Base-by-base conservation (phyloP, 1,139 yeast species). In the Blastobotrys indianensis region DNA sequence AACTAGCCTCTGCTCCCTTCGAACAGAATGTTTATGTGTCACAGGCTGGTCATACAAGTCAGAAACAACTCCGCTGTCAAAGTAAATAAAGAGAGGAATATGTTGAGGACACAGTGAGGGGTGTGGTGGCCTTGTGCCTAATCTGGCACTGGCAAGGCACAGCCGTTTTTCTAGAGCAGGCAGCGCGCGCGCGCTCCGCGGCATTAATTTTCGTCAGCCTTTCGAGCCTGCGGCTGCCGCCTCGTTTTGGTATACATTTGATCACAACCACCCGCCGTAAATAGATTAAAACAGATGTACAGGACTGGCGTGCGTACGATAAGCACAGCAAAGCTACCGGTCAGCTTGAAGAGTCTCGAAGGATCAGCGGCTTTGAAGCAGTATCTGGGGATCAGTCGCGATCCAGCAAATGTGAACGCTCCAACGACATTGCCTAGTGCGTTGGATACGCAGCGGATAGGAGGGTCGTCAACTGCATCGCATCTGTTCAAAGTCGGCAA, bases 401-500 rank as follows among this genome's bases (percentile, higher is more conserved):
- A 32, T 25, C 16, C 2, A 6, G 40, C 37, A 5, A 36, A 33
- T n/a, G 34, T 47, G 23, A 60, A 60, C 42, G 61, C 62, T 1
- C 53, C 52, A n/a, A 49, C 45, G 20, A 58, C 64, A 2, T 41
- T 60, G 28, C 61, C 64, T 4, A 45, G 54, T n/a, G 39, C 41
- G 1, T 37, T 52, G 1, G 45, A 51, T n/a, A 39, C 45, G n/a
- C 3, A 35, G 37, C 30, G 54, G 52, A 8, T 34, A 17, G 32
- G 20, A 13, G 44, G 25, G 31, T 44, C 37, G 23, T 47, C 50
- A 23, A 33, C 46, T 10, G 39, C 42, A n/a, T 32, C 49, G 20
- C 44, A 54, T 44, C 44, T 53, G 32, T 55, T 56, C 15, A 47
- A 45, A 9, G 32, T 44, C 12, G 68, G 67, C 10, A 65, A 65